These are phyloP conservation scores for Vitis riparia DNA, from an alignment of 164 flowering plant species.

Conservation along the genomic window DNA sequence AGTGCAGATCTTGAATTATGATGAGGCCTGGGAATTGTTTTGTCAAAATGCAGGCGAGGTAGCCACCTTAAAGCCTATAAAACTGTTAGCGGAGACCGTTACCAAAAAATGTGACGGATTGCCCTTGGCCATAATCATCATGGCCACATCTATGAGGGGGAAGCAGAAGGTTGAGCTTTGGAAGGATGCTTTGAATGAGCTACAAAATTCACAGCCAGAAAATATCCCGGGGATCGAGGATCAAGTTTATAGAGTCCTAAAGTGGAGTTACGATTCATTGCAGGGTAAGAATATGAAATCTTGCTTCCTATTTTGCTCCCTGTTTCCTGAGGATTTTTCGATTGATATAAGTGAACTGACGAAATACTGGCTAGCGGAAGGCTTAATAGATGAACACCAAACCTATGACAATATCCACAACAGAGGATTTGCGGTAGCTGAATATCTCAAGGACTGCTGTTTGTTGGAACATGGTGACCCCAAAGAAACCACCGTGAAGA, in stretches of 20 bases:
- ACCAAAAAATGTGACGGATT: constrained; percentile 24
- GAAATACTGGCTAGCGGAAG: constrained; percentile 21
- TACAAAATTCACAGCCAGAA: constrained; percentile 2
- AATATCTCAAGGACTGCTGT: constrained; percentile 15
- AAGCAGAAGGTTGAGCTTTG: constrained; percentile 16
- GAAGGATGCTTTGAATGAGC: constrained; percentile 16
- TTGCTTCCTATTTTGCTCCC: constrained; percentile 19
- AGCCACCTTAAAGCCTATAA: not conserved
- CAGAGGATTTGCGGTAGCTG: constrained; percentile 8
- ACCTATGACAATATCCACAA: constrained; percentile 1
- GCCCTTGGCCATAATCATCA: constrained; percentile 24
- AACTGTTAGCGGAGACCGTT: constrained; percentile 10
- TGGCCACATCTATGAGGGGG: constrained; percentile 22
- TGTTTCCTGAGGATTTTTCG: constrained; percentile 17
- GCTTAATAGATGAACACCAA: constrained; percentile 13
- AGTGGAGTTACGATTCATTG: constrained; percentile 20
- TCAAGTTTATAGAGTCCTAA: constrained; percentile 6
- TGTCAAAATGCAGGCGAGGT: constrained; percentile 11
- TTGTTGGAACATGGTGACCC: constrained; percentile 11
- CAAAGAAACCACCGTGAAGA: constrained; percentile 8
- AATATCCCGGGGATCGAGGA: not conserved
- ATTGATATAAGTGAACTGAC: constrained; percentile 15
- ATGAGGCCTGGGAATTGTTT: constrained; percentile 28
- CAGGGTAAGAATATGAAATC: constrained; percentile 1
- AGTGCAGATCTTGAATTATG: constrained; percentile 13